Base-by-base conservation (phyloP, 2,329 filamentous ascomycete genomes). In the Achaetomium macrosporum region DNA sequence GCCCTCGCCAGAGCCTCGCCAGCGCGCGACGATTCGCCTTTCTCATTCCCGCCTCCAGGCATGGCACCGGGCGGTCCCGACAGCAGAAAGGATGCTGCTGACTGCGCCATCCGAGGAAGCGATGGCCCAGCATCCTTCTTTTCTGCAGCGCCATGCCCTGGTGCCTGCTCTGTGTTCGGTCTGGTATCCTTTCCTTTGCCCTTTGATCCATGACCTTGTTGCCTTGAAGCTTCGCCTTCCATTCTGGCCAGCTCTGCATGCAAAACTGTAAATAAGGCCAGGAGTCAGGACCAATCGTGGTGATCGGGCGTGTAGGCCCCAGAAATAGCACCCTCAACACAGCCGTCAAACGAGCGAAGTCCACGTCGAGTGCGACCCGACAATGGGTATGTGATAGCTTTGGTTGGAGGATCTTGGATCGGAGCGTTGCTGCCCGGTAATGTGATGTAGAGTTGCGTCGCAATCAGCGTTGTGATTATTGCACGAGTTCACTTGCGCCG, bases 101-200 rank as follows among this genome's bases (percentile, higher is more conserved):
- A 67, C 35, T 58, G 60, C 13, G 57, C 60, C n/a, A 68, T 62
- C n/a, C 61, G 60, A 8, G 61, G 49, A 4, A 65, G 50, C 10
- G 56, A 36, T 48, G 53, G 9, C 29, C 42, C 33, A 2, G 47
- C 20, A 11, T 33, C 36, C 42, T 40, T 36, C 4, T 5, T 40
- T 30, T 51, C 25, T 11, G 36, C 33, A 12, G 37, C 39, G 8
- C 8, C 36, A 29, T 12, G 25, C 29, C n/a, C 31, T 33, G 30
- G 19, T 10, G 47, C 6, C 13, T 29, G 31, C 17, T 42, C 54
- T 20, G 47, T 31, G 2, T 17, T 8, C 13, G 49, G 19, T 35
- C 25, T 42, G 20, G 33, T 31, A 19, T 43, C 55, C 16, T 50
- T 56, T 33, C 46, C 56, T 37, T 60, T 58, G 9, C 48, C 53